A percentile compares a stretch with the other conserved stretches of the same genome.
phyloP scores from a whole-genome alignment of 805 yeast genomes.

The Candida insectorum region DNA sequence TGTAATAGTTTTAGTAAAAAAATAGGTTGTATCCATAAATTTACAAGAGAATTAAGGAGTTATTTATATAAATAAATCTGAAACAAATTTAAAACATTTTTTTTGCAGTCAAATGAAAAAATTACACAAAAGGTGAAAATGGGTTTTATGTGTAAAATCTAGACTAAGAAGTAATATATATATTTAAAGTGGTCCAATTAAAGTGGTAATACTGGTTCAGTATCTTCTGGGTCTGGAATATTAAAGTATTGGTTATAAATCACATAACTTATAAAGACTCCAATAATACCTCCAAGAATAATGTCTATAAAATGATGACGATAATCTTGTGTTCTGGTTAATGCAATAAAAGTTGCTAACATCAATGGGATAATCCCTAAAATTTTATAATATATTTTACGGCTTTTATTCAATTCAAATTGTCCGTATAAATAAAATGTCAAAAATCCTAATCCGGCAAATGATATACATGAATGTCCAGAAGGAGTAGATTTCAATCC shows the following conservation, averaged over 20 bases:
- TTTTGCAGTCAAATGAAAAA: not conserved
- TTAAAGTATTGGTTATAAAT: conserved; percentile 22
- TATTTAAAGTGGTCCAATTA: conserved; percentile 4
- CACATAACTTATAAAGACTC: conserved; percentile 25
- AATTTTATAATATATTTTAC: conserved; percentile 20
- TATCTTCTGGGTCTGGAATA: not conserved
- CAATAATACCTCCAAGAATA: conserved; percentile 29
- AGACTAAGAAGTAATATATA: too few species aligned
- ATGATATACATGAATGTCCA: conserved; percentile 55
- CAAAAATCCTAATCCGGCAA: conserved; percentile 46
- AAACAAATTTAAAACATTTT: conserved; percentile 9
- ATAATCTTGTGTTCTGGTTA: conserved; percentile 34
- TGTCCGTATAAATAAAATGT: conserved; percentile 49
- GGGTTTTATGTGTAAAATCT: too few species aligned
- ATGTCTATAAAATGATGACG: conserved; percentile 37
- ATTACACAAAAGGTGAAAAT: too few species aligned
- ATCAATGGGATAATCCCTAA: conserved; percentile 19
- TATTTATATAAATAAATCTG: not conserved
- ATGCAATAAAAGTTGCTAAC: conserved; percentile 29
- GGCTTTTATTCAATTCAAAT: conserved; percentile 14
- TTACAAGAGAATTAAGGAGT: not conserved
- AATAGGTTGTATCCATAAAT: not conserved
- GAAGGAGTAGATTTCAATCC: conserved; percentile 59
- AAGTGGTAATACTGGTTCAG: not conserved
- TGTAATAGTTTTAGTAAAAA: not conserved